Evolutionary conservation across 495 filamentous ascomycete genomes (phyloP).

Genomic region (Penicilliopsis zonata): DNA sequence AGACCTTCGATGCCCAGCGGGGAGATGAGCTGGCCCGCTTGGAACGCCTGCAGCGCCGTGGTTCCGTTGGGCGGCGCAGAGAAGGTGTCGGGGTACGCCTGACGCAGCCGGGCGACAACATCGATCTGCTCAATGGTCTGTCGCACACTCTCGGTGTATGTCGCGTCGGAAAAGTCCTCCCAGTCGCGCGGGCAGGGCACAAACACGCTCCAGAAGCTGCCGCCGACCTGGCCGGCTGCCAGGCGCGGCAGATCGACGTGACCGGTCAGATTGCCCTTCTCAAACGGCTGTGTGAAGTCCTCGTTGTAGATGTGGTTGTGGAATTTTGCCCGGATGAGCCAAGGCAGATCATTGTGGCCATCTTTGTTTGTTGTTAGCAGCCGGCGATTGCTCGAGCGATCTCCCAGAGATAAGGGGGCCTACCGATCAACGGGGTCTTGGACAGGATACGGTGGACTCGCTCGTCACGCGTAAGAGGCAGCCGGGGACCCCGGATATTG

Average conservation of each 20-base stretch:
- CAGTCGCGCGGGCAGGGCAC: constrained; percentile 63
- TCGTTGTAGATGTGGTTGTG: constrained; percentile 66
- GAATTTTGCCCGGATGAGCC: constrained; percentile 53
- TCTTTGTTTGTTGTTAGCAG: too few relatives aligned
- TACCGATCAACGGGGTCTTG: constrained; percentile 73
- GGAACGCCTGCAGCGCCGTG: constrained; percentile 48
- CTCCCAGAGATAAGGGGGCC: too few relatives aligned
- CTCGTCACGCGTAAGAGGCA: constrained; percentile 39
- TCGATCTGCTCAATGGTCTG: constrained; percentile 77
- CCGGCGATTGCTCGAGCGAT: too few relatives aligned
- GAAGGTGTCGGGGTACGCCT: constrained; percentile 59
- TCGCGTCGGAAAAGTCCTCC: constrained; percentile 58
- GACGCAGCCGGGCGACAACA: constrained; percentile 55
- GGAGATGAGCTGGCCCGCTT: constrained; percentile 46
- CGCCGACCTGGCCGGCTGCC: constrained; percentile 33
- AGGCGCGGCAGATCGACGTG: constrained; percentile 76
- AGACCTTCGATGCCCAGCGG: constrained; percentile 84
- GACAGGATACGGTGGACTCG: constrained; percentile 58
- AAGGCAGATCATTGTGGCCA: constrained; percentile 81
- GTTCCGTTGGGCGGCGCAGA: constrained; percentile 40
- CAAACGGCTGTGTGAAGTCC: constrained; percentile 60
- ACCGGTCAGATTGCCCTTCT: constrained; percentile 47
- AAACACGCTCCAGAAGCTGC: constrained; percentile 89
- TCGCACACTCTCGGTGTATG: constrained; percentile 55
- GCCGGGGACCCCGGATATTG: constrained; percentile 4